Evolutionary conservation across 2,329 filamentous ascomycete species (phyloP), one percentile per base, ranked within the genome.

Genomic region (Fusarium graminum): DNA sequence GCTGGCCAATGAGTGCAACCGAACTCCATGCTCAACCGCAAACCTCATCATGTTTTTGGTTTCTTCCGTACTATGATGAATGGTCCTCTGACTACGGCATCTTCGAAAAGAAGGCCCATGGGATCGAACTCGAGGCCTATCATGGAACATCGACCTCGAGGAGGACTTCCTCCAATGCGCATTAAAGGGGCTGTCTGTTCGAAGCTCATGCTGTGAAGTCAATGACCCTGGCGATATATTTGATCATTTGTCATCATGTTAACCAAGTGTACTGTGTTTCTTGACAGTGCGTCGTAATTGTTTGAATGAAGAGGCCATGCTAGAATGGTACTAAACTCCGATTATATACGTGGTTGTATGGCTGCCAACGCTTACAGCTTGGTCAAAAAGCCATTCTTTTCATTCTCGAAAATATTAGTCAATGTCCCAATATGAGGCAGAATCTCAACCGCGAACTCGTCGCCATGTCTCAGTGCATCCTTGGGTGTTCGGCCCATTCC

Each of bases 401-500:
- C 71, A 19, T 70, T 62, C 34, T 74, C 66, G 32, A 73, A 74
- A 16, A 69, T 38, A 42, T 80, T 82, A 54, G 76, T 72, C 46
- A 82, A 71, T 34, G 79, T 82, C 36, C 80, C 80, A 39, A 82
- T 79, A 65, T 82, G 75, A 44, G 72, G 72, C 52, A 76, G 68
- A 45, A 82, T 77, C 73, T 82, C 80, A 7, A 83, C 79, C 1
- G 77, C 75, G 58, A 80, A 81, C 67, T 81, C 78, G 73, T 92
- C 90, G 3, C 89, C 88, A 73, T 92, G 84, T 75, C 88, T 87
- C 46, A 92, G 76, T 84, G 89, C 91, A 19, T 90, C 72, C 64
- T 85, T 85, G 5, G 89, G 89, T 46, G 83, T 88, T 56, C 85
- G 82, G n/a, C 88, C 89, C 83, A 90, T 88, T 3, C 88, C 90